Evolutionary conservation across 768 basidiomycete species (phyloP).

Genomic region (Kwoniella newhampshirensis): DNA sequence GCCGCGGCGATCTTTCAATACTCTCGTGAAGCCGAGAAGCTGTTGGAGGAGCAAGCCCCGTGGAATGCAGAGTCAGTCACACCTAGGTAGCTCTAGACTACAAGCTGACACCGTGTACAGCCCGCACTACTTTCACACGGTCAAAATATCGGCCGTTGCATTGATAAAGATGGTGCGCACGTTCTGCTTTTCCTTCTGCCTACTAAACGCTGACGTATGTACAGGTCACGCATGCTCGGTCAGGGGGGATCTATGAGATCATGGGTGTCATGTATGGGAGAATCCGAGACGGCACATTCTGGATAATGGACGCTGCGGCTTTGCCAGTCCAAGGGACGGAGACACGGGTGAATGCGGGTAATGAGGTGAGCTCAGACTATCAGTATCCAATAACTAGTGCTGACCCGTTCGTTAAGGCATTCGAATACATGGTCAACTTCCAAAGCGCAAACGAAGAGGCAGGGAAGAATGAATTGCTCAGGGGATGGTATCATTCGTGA

Average conservation of each 20-base stretch:
- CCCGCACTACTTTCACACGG: constrained; percentile 58
- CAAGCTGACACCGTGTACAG: constrained; percentile 25
- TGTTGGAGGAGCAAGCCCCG: constrained; percentile 65
- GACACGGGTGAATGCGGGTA: constrained; percentile 92
- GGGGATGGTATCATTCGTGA: constrained; percentile 53
- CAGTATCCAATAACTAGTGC: neutral
- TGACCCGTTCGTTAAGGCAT: constrained; percentile 57
- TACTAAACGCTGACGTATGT: neutral
- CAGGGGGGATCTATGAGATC: constrained; percentile 95
- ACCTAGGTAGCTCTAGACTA: neutral
- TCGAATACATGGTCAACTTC: constrained; percentile 98
- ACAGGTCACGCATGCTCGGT: constrained; percentile 74
- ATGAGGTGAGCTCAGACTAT: constrained; percentile 60
- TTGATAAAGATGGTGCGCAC: constrained; percentile 59
- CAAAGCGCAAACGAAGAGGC: constrained; percentile 78
- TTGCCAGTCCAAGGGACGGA: constrained; percentile 97
- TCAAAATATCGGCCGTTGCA: constrained; percentile 58
- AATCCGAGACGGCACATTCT: constrained; percentile 59
- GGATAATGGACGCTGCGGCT: constrained; percentile 93
- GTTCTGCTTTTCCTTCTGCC: neutral
- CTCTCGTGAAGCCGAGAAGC: constrained; percentile 52
- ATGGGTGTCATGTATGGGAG: constrained; percentile 99
- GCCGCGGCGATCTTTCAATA: constrained; percentile 52
- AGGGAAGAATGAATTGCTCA: constrained; percentile 49
- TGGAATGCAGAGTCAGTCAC: constrained; percentile 78